Evolutionary conservation across 2,329 filamentous ascomycete species (phyloP), one percentile per base, ranked within the genome.

Genomic region (Trichoderma aggressivum): DNA sequence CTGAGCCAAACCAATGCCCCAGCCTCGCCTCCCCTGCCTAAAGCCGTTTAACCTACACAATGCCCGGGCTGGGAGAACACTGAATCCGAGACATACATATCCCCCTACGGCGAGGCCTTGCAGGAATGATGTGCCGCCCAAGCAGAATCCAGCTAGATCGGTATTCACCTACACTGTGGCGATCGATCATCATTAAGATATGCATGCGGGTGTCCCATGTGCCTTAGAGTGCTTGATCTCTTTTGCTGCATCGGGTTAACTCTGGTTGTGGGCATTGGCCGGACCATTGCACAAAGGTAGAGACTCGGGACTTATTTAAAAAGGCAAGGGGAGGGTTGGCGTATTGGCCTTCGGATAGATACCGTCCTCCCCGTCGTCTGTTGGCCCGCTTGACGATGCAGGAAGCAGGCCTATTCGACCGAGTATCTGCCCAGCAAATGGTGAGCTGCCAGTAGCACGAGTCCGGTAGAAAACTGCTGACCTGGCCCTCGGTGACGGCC

Each of bases 181-280:
- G 59, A 62, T 70, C 59, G 67, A 70, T 70, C 67, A 69, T 61
- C 56, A 34, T 69, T 61, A 16, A 61, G 66, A 69, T 69, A 61
- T 69, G 66, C 66, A 61, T 69, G 66, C 66, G 66, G 66, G 66
- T 53, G 56, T 69, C 56, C 66, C 66, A 69, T 69, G 66, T 53
- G 50, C 47, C 32, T 66, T 39, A 56, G 30, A 66, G 63, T 66
- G 66, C 66, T 69, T 60, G 66, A 60, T 69, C 66, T 69, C 39
- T 53, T 11, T 30, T 53, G 56, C 65, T 69, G 56, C 39, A 61
- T 69, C 56, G 28, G 66, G 66, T 53, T 36, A 69, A 60, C 66
- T n/a, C 66, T 53, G 32, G n/a, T 53, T 56, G 56, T 61, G 66
- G 56, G n/a, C 66, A 61, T 59, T 59, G 56, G 56, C 30, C n/a